Evolutionary conservation across 2,329 filamentous ascomycete genomes (phyloP), one percentile per base, ranked within the genome.

Genomic region (Diaporthe sp.): DNA sequence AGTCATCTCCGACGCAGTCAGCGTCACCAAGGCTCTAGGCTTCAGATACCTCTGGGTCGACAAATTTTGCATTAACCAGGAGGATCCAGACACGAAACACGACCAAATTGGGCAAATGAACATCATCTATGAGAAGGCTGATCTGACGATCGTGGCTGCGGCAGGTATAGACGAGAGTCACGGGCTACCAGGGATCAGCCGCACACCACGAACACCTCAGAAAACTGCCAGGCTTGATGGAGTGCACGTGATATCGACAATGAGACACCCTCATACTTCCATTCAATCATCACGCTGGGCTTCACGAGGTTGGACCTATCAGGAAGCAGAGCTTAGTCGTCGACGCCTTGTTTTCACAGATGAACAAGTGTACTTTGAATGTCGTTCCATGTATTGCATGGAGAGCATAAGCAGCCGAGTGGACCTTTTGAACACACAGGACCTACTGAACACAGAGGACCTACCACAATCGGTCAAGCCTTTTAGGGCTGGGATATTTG

Each of bases 1-100:
- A 0, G 22, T 57, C 13, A 60, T 60, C 54, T 42, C 22, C 7
- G 50, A 60, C 4, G 52, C 54, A n/a, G 45, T 71, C 19, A 58
- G 7, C 0, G 54, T 83, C 7, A 81, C 82, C 0, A 79, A 76
- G 12, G 76, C 79, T 2, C 76, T 86, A 8, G 82, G 82, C 0
- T 74, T 83, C 10, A 75, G 79, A 5, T 80, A 78, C 68, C 76
- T 81, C 42, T 81, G 80, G 80, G 74, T 80, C 19, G 80, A 81
- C 40, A 76, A 77, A 15, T 67, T 79, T 30, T 81, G 80, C 64
- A 77, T 81, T 1, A 67, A 79, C 45, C 80, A 81, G 50, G 78
- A 80, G 60, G 78, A 80, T 12, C 68, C 73, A 60, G 45, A 55
- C 17, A 74, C 79, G 38, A 79, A 80, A 38, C 76, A 74, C n/a